Conservation (phyloP, 768 basidiomycete species). For the Lactifluus hygrophoroides region DNA sequence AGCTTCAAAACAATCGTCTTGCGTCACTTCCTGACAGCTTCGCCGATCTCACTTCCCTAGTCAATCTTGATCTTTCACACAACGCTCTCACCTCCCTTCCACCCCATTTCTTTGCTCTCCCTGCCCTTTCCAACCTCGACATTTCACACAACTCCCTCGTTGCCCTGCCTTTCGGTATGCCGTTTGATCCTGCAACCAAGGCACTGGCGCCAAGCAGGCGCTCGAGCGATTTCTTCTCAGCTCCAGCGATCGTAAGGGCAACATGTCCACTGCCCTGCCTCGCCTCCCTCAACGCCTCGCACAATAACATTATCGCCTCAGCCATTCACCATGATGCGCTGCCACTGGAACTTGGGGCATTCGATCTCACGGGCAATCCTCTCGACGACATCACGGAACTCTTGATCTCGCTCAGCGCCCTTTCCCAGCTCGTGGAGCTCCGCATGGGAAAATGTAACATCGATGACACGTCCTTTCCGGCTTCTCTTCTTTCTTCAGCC, state of each 20-base stretch:
- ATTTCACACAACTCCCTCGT: slow-evolving; percentile 62
- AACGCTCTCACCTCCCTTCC: slow-evolving; percentile 61
- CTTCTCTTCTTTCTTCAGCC: slow-evolving; percentile 24
- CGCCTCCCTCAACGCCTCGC: slow-evolving; percentile 50
- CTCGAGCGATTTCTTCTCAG: slow-evolving; percentile 49
- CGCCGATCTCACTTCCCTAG: slow-evolving; percentile 57
- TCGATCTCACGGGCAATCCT: slow-evolving; percentile 63
- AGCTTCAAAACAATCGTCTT: slow-evolving; percentile 75
- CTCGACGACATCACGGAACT: slow-evolving; percentile 33
- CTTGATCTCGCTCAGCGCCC: slow-evolving; percentile 7
- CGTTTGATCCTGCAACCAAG: slow-evolving; percentile 33
- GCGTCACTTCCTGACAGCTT: slow-evolving; percentile 53
- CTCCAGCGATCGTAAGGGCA: slow-evolving; percentile 52
- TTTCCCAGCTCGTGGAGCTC: slow-evolving; percentile 14
- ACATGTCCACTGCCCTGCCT: slow-evolving; percentile 59
- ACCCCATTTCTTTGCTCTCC: slow-evolving; percentile 55
- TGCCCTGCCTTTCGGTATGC: slow-evolving; percentile 51
- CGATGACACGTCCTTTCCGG: slow-evolving; percentile 49
- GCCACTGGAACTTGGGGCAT: slow-evolving; percentile 45
- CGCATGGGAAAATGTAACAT: slow-evolving; percentile 31
- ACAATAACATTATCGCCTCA: slow-evolving; percentile 53
- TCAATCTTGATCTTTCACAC: slow-evolving; percentile 64
- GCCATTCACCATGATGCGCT: slow-evolving; percentile 43
- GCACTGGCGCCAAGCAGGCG: slow-evolving; percentile 25
- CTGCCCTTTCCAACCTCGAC: slow-evolving; percentile 56